phyloP scores from a whole-genome alignment of 2,329 filamentous ascomycete species.

The Cladosporium phlei region DNA sequence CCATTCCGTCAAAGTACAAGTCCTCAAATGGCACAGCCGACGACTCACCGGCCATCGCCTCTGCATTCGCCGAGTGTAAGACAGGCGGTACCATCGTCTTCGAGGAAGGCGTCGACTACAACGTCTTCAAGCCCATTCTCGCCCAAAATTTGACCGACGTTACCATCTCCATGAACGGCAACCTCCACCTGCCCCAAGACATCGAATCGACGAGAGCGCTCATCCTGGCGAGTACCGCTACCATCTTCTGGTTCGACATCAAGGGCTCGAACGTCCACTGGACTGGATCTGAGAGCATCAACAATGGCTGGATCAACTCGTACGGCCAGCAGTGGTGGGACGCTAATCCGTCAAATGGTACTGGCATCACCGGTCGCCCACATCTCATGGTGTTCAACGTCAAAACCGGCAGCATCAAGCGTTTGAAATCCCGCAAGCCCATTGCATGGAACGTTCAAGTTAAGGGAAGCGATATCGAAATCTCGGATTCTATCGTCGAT shows the following conservation, averaged over 20 bases:
- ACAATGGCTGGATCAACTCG: constrained; percentile 43
- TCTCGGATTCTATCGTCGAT: constrained; percentile 39
- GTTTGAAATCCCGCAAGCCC: constrained; percentile 42
- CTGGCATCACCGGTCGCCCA: constrained; percentile 37
- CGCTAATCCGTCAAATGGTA: constrained; percentile 36
- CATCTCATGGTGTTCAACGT: constrained; percentile 39
- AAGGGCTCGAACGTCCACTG: constrained; percentile 32
- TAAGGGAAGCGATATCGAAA: constrained; percentile 37
- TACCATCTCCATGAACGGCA: constrained; percentile 40
- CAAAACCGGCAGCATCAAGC: constrained; percentile 33
- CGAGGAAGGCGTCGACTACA: constrained; percentile 39
- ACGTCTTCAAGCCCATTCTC: constrained; percentile 37
- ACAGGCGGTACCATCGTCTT: constrained; percentile 35
- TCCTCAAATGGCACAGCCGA: constrained; percentile 37
- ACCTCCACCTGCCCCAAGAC: constrained; percentile 40
- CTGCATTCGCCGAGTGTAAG: constrained; percentile 36
- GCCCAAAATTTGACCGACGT: constrained; percentile 41
- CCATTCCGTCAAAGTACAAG: constrained; percentile 18
- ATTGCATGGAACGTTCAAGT: constrained; percentile 42
- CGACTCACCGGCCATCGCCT: constrained; percentile 37
- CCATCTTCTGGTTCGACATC: constrained; percentile 38
- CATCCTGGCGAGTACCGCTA: constrained; percentile 28
- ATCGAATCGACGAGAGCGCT: constrained; percentile 34
- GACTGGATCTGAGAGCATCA: constrained; percentile 33
- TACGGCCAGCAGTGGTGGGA: constrained; percentile 47